These are phyloP conservation scores for Wickerhamomyces alni DNA, from an alignment of 805 yeast genomes.

Conservation along the genomic window DNA sequence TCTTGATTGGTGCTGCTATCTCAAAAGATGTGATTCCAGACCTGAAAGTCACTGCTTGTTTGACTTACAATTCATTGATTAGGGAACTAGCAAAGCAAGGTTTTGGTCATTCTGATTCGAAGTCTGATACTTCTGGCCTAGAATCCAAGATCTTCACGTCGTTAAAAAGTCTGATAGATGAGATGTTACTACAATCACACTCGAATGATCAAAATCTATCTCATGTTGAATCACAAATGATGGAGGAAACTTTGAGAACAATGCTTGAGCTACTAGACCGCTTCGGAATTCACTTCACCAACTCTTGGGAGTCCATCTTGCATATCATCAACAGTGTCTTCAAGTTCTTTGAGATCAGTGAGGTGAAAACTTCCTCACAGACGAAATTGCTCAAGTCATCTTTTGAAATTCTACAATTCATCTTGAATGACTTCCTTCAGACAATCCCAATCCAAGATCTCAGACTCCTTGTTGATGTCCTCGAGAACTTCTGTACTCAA, in stretches of 20 bases:
- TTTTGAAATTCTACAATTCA: constrained; percentile 76
- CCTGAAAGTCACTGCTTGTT: constrained; percentile 41
- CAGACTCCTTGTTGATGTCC: constrained; percentile 60
- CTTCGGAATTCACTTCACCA: constrained; percentile 54
- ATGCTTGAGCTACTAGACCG: constrained; percentile 71
- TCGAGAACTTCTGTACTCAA: constrained; percentile 69
- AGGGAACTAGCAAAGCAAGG: constrained; percentile 23
- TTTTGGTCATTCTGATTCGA: constrained; percentile 4
- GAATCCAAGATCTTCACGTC: constrained; percentile 46
- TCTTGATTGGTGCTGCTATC: constrained; percentile 39
- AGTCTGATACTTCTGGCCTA: constrained; percentile 20
- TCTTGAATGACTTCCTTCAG: constrained; percentile 79
- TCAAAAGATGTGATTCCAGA: constrained; percentile 37
- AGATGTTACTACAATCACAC: constrained; percentile 28
- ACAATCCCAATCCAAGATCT: constrained; percentile 64
- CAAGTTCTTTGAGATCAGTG: constrained; percentile 26
- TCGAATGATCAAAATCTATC: constrained; percentile 27
- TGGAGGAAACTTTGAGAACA: constrained; percentile 54
- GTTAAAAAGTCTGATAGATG: constrained; percentile 37
- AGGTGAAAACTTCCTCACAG: constrained; percentile 16
- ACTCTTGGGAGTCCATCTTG: constrained; percentile 75
- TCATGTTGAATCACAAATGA: constrained; percentile 63
- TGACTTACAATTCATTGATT: constrained; percentile 47
- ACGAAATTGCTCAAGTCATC: constrained; percentile 51
- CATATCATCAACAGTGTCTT: constrained; percentile 55